A percentile compares a stretch with the other conserved stretches of the same genome.
phyloP scores from a whole-genome alignment of 2,329 filamentous ascomycete genomes.

The Calonectria pauciramosa region DNA sequence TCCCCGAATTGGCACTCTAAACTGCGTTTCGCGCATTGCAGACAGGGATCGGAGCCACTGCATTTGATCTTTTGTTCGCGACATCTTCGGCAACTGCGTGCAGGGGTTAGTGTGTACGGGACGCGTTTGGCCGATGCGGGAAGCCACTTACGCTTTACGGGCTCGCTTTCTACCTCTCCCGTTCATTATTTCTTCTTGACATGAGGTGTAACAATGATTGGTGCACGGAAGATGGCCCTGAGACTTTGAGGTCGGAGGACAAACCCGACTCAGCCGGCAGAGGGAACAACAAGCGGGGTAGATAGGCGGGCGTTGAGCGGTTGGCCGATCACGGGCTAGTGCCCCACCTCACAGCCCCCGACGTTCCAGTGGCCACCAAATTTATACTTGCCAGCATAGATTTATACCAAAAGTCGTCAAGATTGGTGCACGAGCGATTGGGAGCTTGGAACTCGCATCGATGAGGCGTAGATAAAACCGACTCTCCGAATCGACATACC shows the following conservation, averaged over 20 bases:
- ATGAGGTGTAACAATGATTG: background rate
- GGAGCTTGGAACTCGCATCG: too few relatives aligned
- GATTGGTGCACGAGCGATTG: too few relatives aligned
- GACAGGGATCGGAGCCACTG: constrained; percentile 1
- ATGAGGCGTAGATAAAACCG: too few relatives aligned
- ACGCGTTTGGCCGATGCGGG: background rate
- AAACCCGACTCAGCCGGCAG: background rate
- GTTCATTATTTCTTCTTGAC: background rate
- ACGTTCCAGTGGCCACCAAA: too few relatives aligned
- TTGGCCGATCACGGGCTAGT: background rate
- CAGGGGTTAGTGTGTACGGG: background rate
- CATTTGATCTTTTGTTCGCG: constrained; percentile 21
- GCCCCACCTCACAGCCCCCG: background rate
- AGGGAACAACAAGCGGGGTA: background rate
- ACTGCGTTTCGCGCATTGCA: constrained; percentile 4
- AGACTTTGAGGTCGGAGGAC: background rate
- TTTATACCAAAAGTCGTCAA: too few relatives aligned
- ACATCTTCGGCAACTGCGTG: constrained; percentile 10
- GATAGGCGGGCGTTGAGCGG: background rate
- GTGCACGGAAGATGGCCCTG: background rate
- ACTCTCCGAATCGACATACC: too few relatives aligned
- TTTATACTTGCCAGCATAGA: too few relatives aligned
- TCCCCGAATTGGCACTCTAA: constrained; percentile 10
- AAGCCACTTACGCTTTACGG: background rate
- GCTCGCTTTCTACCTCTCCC: background rate